Evolutionary conservation across 352 stramenopile genomes (phyloP).

Genomic region (Globisporangium mamillatum): DNA sequence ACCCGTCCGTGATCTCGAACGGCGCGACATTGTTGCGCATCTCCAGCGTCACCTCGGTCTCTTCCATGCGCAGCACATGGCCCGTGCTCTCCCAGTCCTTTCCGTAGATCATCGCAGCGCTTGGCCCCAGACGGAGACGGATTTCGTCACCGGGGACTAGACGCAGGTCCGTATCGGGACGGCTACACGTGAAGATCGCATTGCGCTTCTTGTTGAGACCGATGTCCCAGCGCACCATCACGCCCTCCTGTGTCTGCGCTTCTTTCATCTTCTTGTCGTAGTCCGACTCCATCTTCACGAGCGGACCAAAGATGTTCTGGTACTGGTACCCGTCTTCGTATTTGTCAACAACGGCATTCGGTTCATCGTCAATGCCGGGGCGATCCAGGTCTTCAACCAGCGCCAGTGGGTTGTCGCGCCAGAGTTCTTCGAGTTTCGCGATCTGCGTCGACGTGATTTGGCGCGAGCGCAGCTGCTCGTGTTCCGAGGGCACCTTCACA

Average conservation of each 20-base stretch:
- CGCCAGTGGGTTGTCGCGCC: constrained; percentile 96
- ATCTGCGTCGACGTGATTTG: constrained; percentile 93
- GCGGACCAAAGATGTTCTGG: constrained; percentile 98
- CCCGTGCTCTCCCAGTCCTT: constrained; percentile 94
- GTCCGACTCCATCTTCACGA: constrained; percentile 99
- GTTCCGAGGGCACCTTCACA: constrained; percentile 91
- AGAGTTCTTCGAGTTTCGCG: constrained; percentile 91
- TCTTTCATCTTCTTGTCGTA: constrained; percentile 99
- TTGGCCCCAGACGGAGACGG: constrained; percentile 88
- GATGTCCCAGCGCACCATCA: constrained; percentile 94
- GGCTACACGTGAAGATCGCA: constrained; percentile 92
- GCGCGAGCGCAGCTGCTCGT: constrained; percentile 91
- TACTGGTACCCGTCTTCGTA: constrained; percentile 99
- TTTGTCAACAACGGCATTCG: constrained; percentile 78
- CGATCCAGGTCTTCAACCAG: constrained; percentile 95
- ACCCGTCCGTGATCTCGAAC: constrained; percentile 95
- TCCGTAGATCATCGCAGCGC: constrained; percentile 73
- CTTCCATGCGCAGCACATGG: constrained; percentile 88
- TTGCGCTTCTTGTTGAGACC: constrained; percentile 97
- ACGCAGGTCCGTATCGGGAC: constrained; percentile 86
- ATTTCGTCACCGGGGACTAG: constrained; percentile 98
- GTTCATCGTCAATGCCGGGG: constrained; percentile 90
- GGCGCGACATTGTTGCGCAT: constrained; percentile 82
- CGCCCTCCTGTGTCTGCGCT: constrained; percentile 92
- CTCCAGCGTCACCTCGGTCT: constrained; percentile 83